phyloP scores from a whole-genome alignment of 176 grass and related monocot genomes.

The Typha latifolia region DNA sequence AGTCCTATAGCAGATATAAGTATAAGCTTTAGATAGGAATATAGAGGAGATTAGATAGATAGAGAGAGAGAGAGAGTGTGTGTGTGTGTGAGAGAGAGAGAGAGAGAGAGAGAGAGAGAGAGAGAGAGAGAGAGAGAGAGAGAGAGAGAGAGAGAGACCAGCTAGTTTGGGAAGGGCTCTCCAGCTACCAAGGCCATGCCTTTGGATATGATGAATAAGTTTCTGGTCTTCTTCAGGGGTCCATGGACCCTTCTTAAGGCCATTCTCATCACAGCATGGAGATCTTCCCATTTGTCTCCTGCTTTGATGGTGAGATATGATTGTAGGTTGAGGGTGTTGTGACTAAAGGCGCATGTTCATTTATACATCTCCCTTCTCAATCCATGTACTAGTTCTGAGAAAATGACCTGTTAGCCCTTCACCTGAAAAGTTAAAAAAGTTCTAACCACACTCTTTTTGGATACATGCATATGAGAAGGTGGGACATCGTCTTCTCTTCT shows the following conservation, averaged over 20 bases:
- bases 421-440: not conserved
- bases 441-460: not conserved
- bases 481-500: not conserved
- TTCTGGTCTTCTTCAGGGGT: conserved; percentile 32
- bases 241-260: conserved; percentile 37
- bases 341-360: not conserved
- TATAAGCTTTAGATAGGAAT: not conserved
- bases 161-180: conserved; percentile 30
- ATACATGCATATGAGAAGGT: not conserved
- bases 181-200: conserved; percentile 35
- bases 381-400: not conserved
- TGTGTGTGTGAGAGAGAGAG: conserved; percentile 4
- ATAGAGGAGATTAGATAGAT: not conserved
- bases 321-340: not conserved
- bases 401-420: conserved; percentile 1
- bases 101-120: conserved; percentile 1
- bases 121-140: not conserved
- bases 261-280: conserved; percentile 27
- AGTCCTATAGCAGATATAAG: conserved; percentile 14
- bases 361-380: not conserved
- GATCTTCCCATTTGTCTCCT: conserved; percentile 25
- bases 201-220: conserved; percentile 27
- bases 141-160: conserved; percentile 20
- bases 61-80: conserved; percentile 16
- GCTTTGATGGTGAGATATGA: not conserved